Base-by-base conservation (phyloP, 2,329 filamentous ascomycete genomes). In the Cytospora leucostoma region DNA sequence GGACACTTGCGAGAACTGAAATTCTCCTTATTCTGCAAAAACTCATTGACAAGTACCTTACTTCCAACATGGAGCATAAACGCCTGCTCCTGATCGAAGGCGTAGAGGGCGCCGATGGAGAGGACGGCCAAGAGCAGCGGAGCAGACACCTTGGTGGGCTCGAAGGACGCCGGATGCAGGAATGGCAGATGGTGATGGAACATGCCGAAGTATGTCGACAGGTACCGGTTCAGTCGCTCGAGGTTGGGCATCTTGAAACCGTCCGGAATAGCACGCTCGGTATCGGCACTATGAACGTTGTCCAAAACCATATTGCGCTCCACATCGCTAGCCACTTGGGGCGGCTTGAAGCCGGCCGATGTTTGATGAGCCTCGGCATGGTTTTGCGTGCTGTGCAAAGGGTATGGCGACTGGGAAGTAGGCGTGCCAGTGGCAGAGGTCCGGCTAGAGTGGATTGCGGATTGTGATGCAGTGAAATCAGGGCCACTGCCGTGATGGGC, bases 181-280 rank as follows among this genome's bases (percentile, higher is more conserved):
- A 99, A 98, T 1, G 95, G 95, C 73, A 98, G 79, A 73, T 99
- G 95, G 71, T 97, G 95, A 74, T 99, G 95, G 78, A 98, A 99
- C 71, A 97, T 82, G 74, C 91, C 93, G 77, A 98, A 99, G 81
- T 98, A 99, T 1, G 94, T 97, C 65, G 93, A 91, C 67, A 99
- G 81, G 76, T 97, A 97, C 67, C 93, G 87, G 78, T 99, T 98
- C 74, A 98, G 79, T 2, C 91, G 90, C 40, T 87, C 84, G 40
- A 93, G 83, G 68, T 84, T 88, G 7, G 95, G 95, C 53, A 98
- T 84, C 68, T 92, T 90, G 82, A 98, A 97, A 63, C 91, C 93
- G 62, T 96, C 92, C 17, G 93, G 88, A 63, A 97, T 88, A 53
- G 90, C 88, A 72, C 88, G 88, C 71, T 97, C 91, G 68, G 83